Percentiles rank a stretch among this genome's conserved stretches.
Conservation (phyloP, 805 yeast genomes). For the Wickerhamomyces silvicola region DNA sequence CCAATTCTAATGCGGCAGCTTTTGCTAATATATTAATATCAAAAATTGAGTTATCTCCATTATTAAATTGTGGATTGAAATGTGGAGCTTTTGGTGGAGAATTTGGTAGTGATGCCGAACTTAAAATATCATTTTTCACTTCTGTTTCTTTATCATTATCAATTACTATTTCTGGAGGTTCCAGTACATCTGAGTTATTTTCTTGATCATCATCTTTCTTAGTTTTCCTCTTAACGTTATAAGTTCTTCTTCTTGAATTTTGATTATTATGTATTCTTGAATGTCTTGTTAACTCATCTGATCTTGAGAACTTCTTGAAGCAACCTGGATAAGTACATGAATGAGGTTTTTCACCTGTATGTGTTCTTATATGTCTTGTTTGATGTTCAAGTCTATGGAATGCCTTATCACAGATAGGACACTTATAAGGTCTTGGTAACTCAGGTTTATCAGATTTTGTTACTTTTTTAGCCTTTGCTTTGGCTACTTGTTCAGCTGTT, state of each 20-base stretch:
- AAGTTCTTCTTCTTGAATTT: conserved; percentile 54
- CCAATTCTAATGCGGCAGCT: conserved; percentile 25
- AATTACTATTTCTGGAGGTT: too few relatives aligned
- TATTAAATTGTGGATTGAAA: conserved; percentile 7
- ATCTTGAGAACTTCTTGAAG: conserved; percentile 57
- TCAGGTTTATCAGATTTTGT: conserved; percentile 15
- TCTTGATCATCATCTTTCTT: conserved; percentile 2
- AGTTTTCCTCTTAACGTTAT: conserved; percentile 30
- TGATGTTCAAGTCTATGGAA: conserved; percentile 74
- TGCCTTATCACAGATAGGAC: conserved; percentile 69
- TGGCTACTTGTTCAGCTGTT: background rate
- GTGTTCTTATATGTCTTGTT: conserved; percentile 73
- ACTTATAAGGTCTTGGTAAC: conserved; percentile 54
- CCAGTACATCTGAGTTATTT: too few relatives aligned
- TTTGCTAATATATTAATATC: conserved; percentile 24
- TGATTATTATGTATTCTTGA: conserved; percentile 68
- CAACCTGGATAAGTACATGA: conserved; percentile 70
- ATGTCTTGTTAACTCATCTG: conserved; percentile 73
- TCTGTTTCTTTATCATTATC: background rate
- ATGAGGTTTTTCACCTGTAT: conserved; percentile 79
- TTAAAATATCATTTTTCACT: too few relatives aligned
- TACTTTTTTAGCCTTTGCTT: background rate
- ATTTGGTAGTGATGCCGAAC: conserved; percentile 15
- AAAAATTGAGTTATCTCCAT: conserved; percentile 13
- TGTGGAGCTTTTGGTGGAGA: conserved; percentile 15